Base-by-base conservation (phyloP, 139 green algal genomes). In the Trebouxia sp. region DNA sequence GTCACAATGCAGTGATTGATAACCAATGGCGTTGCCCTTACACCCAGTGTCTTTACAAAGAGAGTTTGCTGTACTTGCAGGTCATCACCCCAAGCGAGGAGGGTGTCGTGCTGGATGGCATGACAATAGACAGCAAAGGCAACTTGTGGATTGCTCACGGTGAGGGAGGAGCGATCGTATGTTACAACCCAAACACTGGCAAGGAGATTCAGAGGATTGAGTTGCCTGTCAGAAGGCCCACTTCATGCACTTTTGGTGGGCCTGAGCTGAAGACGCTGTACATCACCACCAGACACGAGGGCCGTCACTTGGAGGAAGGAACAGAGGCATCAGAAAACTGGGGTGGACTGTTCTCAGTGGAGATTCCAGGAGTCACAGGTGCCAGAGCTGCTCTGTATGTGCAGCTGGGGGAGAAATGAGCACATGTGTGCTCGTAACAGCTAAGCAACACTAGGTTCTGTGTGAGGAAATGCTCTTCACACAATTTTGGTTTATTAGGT, bases 141-240 rank as follows among this genome's bases (percentile, higher is more conserved):
- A 92, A 91, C 50, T 66, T 94, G 38, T 94, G 90, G 90, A 82
- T 94, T 30, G 90, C 87, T 0, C 66, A 93, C 6, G 89, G 76
- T 5, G 90, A 94, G 66, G 87, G 76, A 42, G 87, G 89, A 38
- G 78, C 53, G 32, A 69, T 94, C 32, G 76, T 76, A 7, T 91
- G 90, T 50, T 91, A 86, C 76, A 53, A 90, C 65, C 48, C 84
- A 1, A 62, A 83, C 10, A 82, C 69, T 11, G 80, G 80, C 12
- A 30, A 76, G 17, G 38, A 80, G 26, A 32, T 80, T 24, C 39
- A 56, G 30, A 75, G 74, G 24, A 72, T 92, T 48, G 5, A 79
- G 38, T 72, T 92, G 82, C 87, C 86, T 14, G 83, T 91, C 0
- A 66, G 83, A 65, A 79, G 83, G 7, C 86, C 86, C 38, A 90